Evolutionary conservation across 1,284 basidiomycete species (phyloP).

Genomic region (Somion occarium): DNA sequence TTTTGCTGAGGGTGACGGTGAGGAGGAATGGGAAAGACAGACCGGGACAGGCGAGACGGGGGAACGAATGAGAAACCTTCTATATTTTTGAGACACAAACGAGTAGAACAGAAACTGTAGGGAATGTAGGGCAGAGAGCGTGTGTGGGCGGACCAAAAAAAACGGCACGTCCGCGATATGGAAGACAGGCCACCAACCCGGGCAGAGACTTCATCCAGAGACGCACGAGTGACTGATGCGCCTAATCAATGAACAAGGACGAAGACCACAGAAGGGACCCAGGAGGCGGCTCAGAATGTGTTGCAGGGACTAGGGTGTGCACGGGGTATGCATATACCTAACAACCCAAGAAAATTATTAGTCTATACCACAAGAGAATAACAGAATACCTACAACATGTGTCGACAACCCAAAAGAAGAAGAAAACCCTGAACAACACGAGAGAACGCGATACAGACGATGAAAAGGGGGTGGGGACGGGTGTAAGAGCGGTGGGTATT

Average conservation of each 20-base stretch:
- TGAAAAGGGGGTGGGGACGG: not conserved
- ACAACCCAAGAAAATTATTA: not conserved
- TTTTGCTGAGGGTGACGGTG: no score
- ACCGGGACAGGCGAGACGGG: no score
- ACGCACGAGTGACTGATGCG: not conserved
- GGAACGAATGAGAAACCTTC: no score
- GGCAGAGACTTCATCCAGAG: no score
- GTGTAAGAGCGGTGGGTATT: not conserved
- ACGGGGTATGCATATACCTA: not conserved
- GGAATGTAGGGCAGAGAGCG: constrained; percentile 5
- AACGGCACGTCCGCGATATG: not conserved
- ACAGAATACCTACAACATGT: not conserved
- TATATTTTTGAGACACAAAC: no score
- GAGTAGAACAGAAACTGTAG: no score
- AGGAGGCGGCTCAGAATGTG: not conserved
- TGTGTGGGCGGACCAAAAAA: not conserved
- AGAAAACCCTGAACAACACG: not conserved
- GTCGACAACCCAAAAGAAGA: not conserved
- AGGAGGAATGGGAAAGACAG: no score
- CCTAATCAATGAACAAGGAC: not conserved
- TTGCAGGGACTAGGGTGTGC: not conserved
- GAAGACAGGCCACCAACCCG: no score
- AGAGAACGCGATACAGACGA: not conserved
- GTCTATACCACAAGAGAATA: not conserved
- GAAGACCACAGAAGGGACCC: not conserved